Conservation (phyloP, 2,329 filamentous ascomycete species). For the Aspergillus unguis region DNA sequence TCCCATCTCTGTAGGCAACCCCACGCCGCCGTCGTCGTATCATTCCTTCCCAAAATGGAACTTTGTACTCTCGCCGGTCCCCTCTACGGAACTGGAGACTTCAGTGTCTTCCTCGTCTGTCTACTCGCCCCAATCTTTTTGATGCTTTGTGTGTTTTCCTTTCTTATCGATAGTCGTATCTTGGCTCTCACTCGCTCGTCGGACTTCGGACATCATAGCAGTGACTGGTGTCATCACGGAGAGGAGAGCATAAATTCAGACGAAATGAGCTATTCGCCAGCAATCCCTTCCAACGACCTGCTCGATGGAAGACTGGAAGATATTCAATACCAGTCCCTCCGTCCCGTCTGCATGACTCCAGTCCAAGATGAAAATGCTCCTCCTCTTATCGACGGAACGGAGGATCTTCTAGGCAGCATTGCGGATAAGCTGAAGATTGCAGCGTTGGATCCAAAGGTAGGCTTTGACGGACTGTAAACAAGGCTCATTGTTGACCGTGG, state of each 20-base stretch:
- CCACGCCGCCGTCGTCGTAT: background rate
- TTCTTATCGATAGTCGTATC: background rate
- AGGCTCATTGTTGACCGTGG: background rate
- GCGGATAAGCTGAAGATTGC: slow-evolving; percentile 16
- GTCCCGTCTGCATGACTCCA: slow-evolving; percentile 2
- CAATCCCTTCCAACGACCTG: slow-evolving; percentile 1
- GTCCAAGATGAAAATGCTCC: background rate
- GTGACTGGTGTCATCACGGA: background rate
- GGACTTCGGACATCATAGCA: background rate
- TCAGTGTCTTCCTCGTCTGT: background rate
- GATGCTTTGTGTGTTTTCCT: background rate
- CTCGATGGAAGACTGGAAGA: slow-evolving; percentile 20
- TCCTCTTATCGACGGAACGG: background rate
- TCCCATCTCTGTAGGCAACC: background rate
- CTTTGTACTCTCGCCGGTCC: background rate
- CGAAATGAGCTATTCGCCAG: background rate
- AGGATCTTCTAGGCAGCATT: slow-evolving; percentile 11
- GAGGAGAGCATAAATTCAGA: background rate
- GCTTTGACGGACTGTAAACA: background rate
- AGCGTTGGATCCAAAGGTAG: slow-evolving; percentile 16
- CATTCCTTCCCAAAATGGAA: slow-evolving; percentile 19
- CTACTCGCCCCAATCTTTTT: background rate
- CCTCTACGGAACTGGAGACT: background rate
- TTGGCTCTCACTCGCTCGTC: background rate
- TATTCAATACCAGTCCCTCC: slow-evolving; percentile 15